These are phyloP conservation scores for Metschnikowia reukaufii DNA, from an alignment of 805 yeast species.

Conservation along the genomic window DNA sequence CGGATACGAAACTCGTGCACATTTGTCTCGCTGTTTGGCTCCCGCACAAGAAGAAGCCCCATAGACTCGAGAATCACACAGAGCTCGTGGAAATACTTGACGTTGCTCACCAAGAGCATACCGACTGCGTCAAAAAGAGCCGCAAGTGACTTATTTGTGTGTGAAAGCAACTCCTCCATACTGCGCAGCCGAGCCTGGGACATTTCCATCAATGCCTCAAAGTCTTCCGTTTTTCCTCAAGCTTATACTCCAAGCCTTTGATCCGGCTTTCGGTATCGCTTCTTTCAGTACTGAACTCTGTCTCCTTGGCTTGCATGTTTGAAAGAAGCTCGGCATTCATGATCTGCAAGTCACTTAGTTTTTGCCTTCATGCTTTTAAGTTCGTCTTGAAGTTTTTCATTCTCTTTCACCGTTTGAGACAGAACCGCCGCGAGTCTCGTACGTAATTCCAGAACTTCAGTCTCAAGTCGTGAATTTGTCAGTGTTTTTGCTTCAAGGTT, in stretches of 20 bases:
- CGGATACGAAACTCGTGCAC: constrained; percentile 49
- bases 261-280: constrained; percentile 50
- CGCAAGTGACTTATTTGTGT: constrained; percentile 1
- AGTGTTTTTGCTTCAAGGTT: not conserved
- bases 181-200: constrained; percentile 28
- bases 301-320: constrained; percentile 65
- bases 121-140: constrained; percentile 22
- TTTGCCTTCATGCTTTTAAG: constrained; percentile 14
- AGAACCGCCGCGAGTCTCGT: not conserved
- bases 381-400: constrained; percentile 2
- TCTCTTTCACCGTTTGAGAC: not conserved
- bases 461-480: not conserved
- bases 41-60: constrained; percentile 66
- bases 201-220: constrained; percentile 44
- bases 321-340: constrained; percentile 66
- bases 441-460: not conserved
- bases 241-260: constrained; percentile 38
- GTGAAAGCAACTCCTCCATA: constrained; percentile 20
- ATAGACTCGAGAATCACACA: constrained; percentile 69
- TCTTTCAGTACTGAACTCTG: constrained; percentile 56
- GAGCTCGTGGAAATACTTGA: constrained; percentile 39
- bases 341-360: constrained; percentile 21
- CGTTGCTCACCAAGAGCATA: constrained; percentile 26
- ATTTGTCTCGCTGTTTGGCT: constrained; percentile 23
- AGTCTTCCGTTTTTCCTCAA: constrained; percentile 49